A percentile compares a stretch with the other conserved stretches of the same genome.
Conservation (phyloP, 768 basidiomycete species). For the Scleroderma bovista region DNA sequence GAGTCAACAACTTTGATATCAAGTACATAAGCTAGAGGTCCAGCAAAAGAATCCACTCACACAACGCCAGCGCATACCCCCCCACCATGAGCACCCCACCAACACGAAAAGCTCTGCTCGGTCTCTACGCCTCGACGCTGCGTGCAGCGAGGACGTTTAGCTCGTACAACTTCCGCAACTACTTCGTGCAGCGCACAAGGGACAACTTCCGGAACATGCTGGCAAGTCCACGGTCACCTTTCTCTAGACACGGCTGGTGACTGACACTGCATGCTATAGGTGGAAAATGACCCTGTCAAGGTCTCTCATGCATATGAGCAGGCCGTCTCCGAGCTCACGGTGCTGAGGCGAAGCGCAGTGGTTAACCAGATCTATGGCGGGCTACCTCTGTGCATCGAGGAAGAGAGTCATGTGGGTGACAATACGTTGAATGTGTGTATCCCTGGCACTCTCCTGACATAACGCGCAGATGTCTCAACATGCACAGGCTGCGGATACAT, state of each 20-base stretch:
- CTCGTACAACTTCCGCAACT: constrained; percentile 92
- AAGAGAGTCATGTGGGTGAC: constrained; percentile 27
- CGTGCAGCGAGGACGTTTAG: constrained; percentile 78
- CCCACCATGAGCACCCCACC: constrained; percentile 47
- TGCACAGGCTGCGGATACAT: too few relatives aligned
- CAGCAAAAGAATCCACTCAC: too few relatives aligned
- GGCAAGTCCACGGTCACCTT: constrained; percentile 31
- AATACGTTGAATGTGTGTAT: neutral
- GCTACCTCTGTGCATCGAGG: constrained; percentile 82
- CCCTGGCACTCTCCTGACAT: too few relatives aligned
- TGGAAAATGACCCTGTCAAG: constrained; percentile 52
- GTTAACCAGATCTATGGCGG: constrained; percentile 91
- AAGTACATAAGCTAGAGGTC: neutral
- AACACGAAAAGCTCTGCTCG: constrained; percentile 57
- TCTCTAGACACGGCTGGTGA: neutral
- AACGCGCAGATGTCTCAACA: too few relatives aligned
- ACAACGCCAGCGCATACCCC: neutral
- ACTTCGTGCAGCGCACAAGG: constrained; percentile 70
- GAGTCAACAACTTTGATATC: too few relatives aligned
- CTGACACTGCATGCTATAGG: constrained; percentile 30
- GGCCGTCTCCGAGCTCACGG: constrained; percentile 70
- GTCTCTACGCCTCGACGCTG: constrained; percentile 70
- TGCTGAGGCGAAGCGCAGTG: constrained; percentile 73
- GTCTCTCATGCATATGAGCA: constrained; percentile 62
- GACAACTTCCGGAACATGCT: constrained; percentile 67